Evolutionary conservation across 306 rosid species (phyloP), one percentile per base, ranked within the genome.

Genomic region (Gleditsia sinensis): DNA sequence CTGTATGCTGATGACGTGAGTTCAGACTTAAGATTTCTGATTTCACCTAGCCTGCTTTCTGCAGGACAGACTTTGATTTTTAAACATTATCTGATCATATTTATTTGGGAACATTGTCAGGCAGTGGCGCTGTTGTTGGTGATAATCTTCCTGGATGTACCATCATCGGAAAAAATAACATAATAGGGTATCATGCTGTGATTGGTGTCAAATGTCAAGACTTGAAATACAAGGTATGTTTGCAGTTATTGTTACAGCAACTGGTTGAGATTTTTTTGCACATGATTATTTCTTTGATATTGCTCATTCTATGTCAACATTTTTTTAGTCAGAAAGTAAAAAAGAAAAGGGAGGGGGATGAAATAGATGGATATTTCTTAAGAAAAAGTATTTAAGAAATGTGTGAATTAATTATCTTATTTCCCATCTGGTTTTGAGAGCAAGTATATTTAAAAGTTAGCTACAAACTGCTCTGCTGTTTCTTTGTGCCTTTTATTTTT

Each of bases 41-140:
- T 80, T 51, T 75, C 42, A 28, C 34, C 16, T 46, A 50, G 62
- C 72, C 6, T 83, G 13, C 37, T 32, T 36, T 61, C 33, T 24
- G 16, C 59, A 5, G 24, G 48, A 36, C 11, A 23, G 42, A 43
- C 17, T 14, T 60, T 67, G 68, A n/a, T 54, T 34, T 49, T 46
- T 24, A 62, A 6, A 19, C 21, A n/a, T 45, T 25, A 40, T 21
- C 21, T 70, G 62, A 55, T 57, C 66, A 62, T 77, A 36, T 77
- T 54, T 54, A 23, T 76, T 39, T 56, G 72, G 50, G 46, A 76
- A 67, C 62, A 56, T 81, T 82, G 75, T 83, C 62, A 84, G 84
- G 88, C 88, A 94, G 98, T 82, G 99, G 99, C 67, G 96, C 99
- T 71, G 77, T 94, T 71, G 91, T 94, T 69, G 97, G 99, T 34